Evolutionary conservation across 495 filamentous ascomycete species (phyloP).

Genomic region (Tirmania nivea): DNA sequence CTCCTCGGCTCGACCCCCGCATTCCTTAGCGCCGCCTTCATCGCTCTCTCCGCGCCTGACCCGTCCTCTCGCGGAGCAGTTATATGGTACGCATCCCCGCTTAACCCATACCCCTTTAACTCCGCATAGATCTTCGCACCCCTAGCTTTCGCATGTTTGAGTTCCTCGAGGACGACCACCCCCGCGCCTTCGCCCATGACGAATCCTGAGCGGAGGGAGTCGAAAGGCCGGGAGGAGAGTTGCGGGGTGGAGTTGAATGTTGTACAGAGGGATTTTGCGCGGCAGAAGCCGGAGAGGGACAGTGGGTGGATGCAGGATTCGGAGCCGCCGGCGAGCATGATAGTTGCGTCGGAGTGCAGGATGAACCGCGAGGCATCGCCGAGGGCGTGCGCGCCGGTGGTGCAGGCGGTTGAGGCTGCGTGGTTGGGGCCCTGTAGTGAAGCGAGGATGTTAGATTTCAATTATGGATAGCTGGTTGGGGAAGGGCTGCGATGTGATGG

Average conservation of each 20-base stretch:
- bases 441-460: neutral
- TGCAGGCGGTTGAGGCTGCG: conserved; percentile 80
- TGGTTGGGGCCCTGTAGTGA: conserved; percentile 57
- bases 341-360: conserved; percentile 66
- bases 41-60: conserved; percentile 55
- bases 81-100: conserved; percentile 76
- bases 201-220: conserved; percentile 60
- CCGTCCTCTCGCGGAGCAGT: conserved; percentile 72
- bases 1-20: conserved; percentile 42
- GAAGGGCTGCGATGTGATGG: neutral
- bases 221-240: conserved; percentile 67
- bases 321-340: conserved; percentile 85
- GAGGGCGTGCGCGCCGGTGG: conserved; percentile 82
- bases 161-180: conserved; percentile 68
- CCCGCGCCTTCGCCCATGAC: conserved; percentile 87
- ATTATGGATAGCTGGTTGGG: neutral
- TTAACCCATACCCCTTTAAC: conserved; percentile 67
- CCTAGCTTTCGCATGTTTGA: conserved; percentile 64
- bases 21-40: conserved; percentile 62
- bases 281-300: conserved; percentile 73
- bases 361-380: conserved; percentile 86
- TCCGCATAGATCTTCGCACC: conserved; percentile 76
- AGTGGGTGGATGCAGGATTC: conserved; percentile 94
- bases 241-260: conserved; percentile 53
- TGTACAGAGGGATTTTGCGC: conserved; percentile 66